A percentile compares a stretch with the other conserved stretches of the same genome.
These are phyloP conservation scores for Tanacetum coccineum DNA, from an alignment of 129 eudicot species.

Conservation along the genomic window DNA sequence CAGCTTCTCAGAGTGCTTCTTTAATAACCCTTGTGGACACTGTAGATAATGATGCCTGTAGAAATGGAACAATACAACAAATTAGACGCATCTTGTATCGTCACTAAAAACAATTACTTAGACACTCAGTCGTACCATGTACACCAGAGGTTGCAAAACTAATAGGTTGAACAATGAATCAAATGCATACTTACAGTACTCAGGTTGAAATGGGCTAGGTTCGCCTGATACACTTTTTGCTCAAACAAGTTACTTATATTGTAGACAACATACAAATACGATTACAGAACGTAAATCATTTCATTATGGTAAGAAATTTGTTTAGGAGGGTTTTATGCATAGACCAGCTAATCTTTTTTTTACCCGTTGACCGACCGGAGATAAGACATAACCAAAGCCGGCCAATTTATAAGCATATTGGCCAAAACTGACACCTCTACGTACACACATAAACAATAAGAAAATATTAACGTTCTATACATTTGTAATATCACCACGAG, in stretches of 20 bases:
- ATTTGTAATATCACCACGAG: too few species aligned
- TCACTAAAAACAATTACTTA: too few species aligned
- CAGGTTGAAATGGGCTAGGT: too few species aligned
- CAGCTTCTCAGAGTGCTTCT: slow-evolving; percentile 76
- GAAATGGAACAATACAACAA: too few species aligned
- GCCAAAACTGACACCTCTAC: not conserved
- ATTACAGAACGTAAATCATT: not conserved
- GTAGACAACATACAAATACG: not conserved
- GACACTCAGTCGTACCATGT: too few species aligned
- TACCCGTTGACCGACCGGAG: not conserved
- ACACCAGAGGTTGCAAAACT: not conserved
- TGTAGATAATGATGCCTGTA: slow-evolving; percentile 79
- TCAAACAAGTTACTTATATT: not conserved
- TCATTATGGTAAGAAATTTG: too few species aligned
- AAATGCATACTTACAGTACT: too few species aligned
- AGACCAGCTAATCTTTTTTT: not conserved
- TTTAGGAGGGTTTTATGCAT: too few species aligned
- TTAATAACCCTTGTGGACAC: slow-evolving; percentile 62
- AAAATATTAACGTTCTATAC: too few species aligned
- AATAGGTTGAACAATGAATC: too few species aligned
- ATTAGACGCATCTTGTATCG: too few species aligned
- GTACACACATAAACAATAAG: not conserved
- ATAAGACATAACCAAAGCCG: too few species aligned
- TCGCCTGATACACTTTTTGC: not conserved
- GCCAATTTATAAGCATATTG: not conserved